Evolutionary conservation across 73 alveolate genomes (phyloP), one percentile per base, ranked within the genome.

Genomic region (Paraurostyla sp.): DNA sequence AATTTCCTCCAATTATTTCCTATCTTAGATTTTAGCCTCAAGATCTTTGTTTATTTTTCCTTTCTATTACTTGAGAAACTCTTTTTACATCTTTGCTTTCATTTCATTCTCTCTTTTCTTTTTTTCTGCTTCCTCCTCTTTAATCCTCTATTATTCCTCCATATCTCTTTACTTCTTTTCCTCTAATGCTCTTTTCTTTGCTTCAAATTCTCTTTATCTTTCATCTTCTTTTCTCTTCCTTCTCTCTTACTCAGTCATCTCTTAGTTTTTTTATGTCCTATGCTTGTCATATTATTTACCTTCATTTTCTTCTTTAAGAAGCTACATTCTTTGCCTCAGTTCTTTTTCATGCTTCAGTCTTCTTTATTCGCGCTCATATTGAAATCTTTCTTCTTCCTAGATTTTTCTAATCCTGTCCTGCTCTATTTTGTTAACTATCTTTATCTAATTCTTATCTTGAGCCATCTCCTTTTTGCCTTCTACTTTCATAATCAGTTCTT

Each of bases 1-100:
- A 9, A 41, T 84, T 36, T 82, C 48, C 57, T 13, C 63, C 27
- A 82, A 40, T 13, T 58, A 18, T 23, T 82, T 56, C 25, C 56
- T 85, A 35, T 85, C 93, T 40, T 48, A 42, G 11, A 76, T 62
- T 41, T 87, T 51, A 18, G 85, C 57, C 38, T 87, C 90, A 0
- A 83, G 58, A 25, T 30, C 50, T 32, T 87, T 76, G 18, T 50
- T 60, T 18, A 87, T 87, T 30, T 73, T 73, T 29, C 76, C 76
- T 33, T 76, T 87, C 35, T 54, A 76, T 3, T 51, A 56, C n/a
- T 76, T 83, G 23, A 87, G 22, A 76, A 63, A 88, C 41, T 88
- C 89, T 33, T 88, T 52, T 60, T 30, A 32, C 23, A 33, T n/a
- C 41, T 76, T 76, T 25, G 80, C 71, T 73, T 73, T 73, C 9